Base-by-base conservation (phyloP, 768 basidiomycete species). In the Tylopilus vinaceipallidus region DNA sequence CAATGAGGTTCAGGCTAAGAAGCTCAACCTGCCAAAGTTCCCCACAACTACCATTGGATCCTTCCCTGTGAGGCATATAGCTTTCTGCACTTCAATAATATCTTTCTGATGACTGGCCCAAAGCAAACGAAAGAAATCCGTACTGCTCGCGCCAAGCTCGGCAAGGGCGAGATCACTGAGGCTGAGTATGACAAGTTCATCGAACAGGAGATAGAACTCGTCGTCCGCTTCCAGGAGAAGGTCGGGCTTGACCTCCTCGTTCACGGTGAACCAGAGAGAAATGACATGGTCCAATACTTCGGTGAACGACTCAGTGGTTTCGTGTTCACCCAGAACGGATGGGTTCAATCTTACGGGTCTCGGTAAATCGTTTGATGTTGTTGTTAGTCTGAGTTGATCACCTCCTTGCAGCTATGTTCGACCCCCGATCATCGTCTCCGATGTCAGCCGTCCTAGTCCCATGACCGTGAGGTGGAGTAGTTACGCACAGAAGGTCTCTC, bases 271-370 rank as follows among this genome's bases (percentile, higher is more conserved):
- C 90, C 95, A 46, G 95, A 99, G 78, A 84, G 95, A 64, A 98
- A 98, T 71, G 95, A 98, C 81, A 98, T 98, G 95, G 95, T 97
- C 55, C 95, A 98, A 76, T 99, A 99, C 84, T 99, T 98, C 61
- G 97, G 97, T 58, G 97, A 99, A 73, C 89, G 84, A 67, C 79
- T 99, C 56, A 75, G 81, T 43, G 97, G 97, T 58, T 98, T 99
- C 67, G 91, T 90, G 71, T 99, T 99, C 77, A 98, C 97, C 55
- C 91, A 95, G 74, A 93, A 97, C 59, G 97, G 83, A 43, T 99
- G 97, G 97, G 97, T 99, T 32, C 97, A 99, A 77, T 94, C 91
- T 71, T 99, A 99, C 74, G 97, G 97, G 53, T 98, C 95, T 63
- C 94, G 95, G 84, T 86, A 56, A 62, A 78, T 70, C n/a, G 40